These are phyloP conservation scores for Takashimella tepidaria DNA, from an alignment of 1,284 basidiomycete genomes.

Conservation along the genomic window DNA sequence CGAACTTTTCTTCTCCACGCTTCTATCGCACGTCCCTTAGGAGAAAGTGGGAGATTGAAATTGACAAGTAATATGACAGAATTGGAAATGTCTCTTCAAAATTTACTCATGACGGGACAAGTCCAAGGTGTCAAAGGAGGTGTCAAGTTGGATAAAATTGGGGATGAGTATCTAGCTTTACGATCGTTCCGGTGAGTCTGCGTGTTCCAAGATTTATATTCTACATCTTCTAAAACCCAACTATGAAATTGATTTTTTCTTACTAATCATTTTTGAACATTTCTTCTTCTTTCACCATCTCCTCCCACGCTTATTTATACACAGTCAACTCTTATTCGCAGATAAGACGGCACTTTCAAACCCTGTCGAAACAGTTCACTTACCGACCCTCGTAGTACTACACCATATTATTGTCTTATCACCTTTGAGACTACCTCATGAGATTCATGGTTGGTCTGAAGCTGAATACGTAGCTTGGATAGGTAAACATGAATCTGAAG, in stretches of 20 bases:
- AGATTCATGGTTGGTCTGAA: conserved; percentile 84
- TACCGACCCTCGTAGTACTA: conserved; percentile 75
- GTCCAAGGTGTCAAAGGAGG: conserved; percentile 57
- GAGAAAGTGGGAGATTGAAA: conserved; percentile 84
- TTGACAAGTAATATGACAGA: conserved; percentile 92
- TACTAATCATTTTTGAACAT: neutral
- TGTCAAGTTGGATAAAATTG: conserved; percentile 62
- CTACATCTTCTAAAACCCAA: neutral
- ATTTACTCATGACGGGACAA: conserved; percentile 58
- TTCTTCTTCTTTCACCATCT: neutral
- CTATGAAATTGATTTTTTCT: too few species aligned
- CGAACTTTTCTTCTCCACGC: conserved; percentile 81
- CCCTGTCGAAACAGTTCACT: conserved; percentile 59
- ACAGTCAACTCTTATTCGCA: conserved; percentile 62
- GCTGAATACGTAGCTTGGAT: conserved; percentile 63
- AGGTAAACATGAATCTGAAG: conserved; percentile 37
- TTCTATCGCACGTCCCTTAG: conserved; percentile 77
- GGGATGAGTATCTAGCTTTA: conserved; percentile 72
- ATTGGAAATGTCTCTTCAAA: conserved; percentile 80
- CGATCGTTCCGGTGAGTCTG: conserved; percentile 67
- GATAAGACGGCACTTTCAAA: conserved; percentile 65
- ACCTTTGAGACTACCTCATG: conserved; percentile 74
- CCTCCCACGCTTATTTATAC: too few species aligned
- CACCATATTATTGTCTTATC: conserved; percentile 91
- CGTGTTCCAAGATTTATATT: neutral